A percentile compares a stretch with the other conserved stretches of the same genome.
Evolutionary conservation across 2,329 filamentous ascomycete genomes (phyloP).

Genomic region (Zalaria obscura): DNA sequence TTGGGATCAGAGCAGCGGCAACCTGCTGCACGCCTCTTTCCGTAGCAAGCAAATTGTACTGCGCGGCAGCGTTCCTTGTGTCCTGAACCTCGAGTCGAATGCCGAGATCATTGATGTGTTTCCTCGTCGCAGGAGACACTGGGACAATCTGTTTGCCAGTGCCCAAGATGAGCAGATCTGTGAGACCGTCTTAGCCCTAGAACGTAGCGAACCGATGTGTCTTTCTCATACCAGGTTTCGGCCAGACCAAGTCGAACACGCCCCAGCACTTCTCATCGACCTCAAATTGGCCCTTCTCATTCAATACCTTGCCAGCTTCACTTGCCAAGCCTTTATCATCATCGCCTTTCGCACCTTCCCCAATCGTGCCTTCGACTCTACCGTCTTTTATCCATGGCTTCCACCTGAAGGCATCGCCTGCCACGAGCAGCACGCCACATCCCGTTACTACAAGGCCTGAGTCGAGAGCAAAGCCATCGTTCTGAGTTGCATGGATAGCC

Average conservation of each 20-base stretch:
- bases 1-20: conserved; percentile 74
- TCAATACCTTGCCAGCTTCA: conserved; percentile 40
- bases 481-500: conserved; percentile 66
- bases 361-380: conserved; percentile 19
- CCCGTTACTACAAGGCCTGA: conserved; percentile 59
- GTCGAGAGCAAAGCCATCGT: conserved; percentile 75
- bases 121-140: conserved; percentile 59
- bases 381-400: conserved; percentile 53
- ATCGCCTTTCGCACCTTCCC: conserved; percentile 22
- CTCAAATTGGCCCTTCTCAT: conserved; percentile 71
- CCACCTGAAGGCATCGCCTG: conserved; percentile 83
- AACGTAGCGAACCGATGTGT: too few species aligned
- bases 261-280: conserved; percentile 58
- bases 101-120: conserved; percentile 60
- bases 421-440: conserved; percentile 63
- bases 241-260: conserved; percentile 65
- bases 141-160: conserved; percentile 64
- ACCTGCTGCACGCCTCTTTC: conserved; percentile 77
- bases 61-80: conserved; percentile 82
- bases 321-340: conserved; percentile 17
- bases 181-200: neutral
- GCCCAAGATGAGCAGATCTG: conserved; percentile 82
- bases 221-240: conserved; percentile 59
- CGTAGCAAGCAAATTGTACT: conserved; percentile 91
- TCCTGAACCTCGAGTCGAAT: conserved; percentile 81